Evolutionary conservation across 1,139 yeast genomes (phyloP).

Genomic region (Suzukiozyma palmioleophila): DNA sequence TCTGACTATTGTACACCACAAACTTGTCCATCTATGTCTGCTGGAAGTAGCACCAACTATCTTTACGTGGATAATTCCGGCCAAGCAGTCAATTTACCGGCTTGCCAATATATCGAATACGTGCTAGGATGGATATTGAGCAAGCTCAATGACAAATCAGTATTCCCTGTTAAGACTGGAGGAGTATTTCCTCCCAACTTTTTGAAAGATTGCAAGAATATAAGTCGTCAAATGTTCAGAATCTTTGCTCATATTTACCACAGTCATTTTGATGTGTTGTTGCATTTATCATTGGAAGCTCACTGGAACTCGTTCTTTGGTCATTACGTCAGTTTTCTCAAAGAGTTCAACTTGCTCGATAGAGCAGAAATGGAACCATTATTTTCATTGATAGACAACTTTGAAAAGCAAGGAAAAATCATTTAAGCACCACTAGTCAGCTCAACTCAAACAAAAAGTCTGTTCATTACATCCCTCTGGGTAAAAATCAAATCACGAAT

Average conservation of each 20-base stretch:
- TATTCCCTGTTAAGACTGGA: conserved; percentile 92
- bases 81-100: conserved; percentile 83
- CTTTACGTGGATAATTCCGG: conserved; percentile 81
- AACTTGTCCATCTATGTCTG: conserved; percentile 89
- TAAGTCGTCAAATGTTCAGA: conserved; percentile 87
- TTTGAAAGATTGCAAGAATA: conserved; percentile 76
- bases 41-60: conserved; percentile 89
- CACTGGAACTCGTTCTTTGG: conserved; percentile 98
- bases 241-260: conserved; percentile 96
- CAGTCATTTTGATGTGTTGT: conserved; percentile 87
- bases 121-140: conserved; percentile 88
- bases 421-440: too few relatives aligned
- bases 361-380: conserved; percentile 76
- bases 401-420: conserved; percentile 86
- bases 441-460: too few relatives aligned
- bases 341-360: conserved; percentile 80
- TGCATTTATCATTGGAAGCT: conserved; percentile 88
- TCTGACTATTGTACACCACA: conserved; percentile 89
- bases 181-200: conserved; percentile 90
- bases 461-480: too few relatives aligned
- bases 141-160: conserved; percentile 81
- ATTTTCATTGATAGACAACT: conserved; percentile 65
- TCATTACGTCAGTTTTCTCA: conserved; percentile 84
- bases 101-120: conserved; percentile 86
- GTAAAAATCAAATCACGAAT: neutral